phyloP scores from a whole-genome alignment of 345 rosid genomes.

The Dimocarpus longan region DNA sequence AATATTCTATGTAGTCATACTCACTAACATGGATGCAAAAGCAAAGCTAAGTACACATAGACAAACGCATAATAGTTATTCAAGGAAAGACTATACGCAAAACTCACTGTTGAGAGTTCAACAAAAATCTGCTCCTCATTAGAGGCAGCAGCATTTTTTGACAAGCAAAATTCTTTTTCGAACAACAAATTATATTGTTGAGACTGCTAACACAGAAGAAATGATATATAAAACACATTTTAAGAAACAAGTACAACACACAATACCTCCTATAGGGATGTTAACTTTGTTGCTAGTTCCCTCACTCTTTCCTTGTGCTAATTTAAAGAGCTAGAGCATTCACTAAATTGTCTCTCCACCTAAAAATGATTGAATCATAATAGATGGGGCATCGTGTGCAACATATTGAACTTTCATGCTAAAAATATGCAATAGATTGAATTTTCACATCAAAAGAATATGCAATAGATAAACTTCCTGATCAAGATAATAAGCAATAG shows the following conservation, averaged over 20 bases:
- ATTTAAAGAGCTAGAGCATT: conserved; percentile 63
- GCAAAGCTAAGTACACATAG: background rate
- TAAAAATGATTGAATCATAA: conserved; percentile 25
- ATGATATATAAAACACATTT: conserved; percentile 9
- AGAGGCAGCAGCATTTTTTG: conserved; percentile 67
- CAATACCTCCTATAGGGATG: conserved; percentile 67
- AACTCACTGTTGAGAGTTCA: too few species aligned
- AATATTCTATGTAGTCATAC: background rate
- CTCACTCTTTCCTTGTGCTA: conserved; percentile 79
- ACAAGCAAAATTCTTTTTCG: conserved; percentile 64
- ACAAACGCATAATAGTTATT: background rate
- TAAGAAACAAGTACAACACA: conserved; percentile 3
- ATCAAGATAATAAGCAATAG: too few species aligned
- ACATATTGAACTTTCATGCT: too few species aligned
- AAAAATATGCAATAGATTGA: too few species aligned
- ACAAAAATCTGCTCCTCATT: conserved; percentile 72
- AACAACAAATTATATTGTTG: conserved; percentile 26
- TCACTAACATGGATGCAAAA: background rate
- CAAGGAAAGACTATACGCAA: too few species aligned
- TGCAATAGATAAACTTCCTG: too few species aligned
- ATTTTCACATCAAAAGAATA: too few species aligned
- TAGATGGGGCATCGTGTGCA: too few species aligned
- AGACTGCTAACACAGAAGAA: conserved; percentile 23
- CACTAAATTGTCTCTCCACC: conserved; percentile 64
- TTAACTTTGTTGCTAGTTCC: conserved; percentile 61